phyloP scores from a whole-genome alignment of 345 rosid species.

The Citrus sp. region DNA sequence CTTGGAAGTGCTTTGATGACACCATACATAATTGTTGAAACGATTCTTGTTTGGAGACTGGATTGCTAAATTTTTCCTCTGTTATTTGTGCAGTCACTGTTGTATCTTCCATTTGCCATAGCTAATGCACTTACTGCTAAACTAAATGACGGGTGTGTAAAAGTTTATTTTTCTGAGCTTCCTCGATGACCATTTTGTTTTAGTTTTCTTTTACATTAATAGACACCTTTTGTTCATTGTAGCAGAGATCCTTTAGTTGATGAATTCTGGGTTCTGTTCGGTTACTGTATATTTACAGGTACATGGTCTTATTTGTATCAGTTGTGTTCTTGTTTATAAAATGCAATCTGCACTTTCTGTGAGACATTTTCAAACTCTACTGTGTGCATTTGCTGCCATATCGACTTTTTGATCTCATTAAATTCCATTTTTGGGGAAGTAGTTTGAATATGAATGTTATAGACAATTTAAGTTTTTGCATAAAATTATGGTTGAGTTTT shows the following conservation, averaged over 20 bases:
- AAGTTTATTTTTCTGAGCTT: background rate
- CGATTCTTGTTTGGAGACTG: background rate
- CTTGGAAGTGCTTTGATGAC: background rate
- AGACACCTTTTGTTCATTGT: slow-evolving; percentile 12
- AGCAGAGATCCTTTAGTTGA: slow-evolving; percentile 87
- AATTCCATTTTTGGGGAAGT: background rate
- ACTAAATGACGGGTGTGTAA: slow-evolving; percentile 87
- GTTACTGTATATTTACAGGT: slow-evolving; percentile 87
- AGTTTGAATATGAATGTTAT: background rate
- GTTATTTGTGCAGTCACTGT: slow-evolving; percentile 58
- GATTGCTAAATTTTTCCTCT: slow-evolving; percentile 9
- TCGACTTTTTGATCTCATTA: background rate
- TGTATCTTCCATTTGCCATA: slow-evolving; percentile 90
- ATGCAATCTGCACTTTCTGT: background rate
- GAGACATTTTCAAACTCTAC: background rate
- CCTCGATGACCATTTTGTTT: background rate
- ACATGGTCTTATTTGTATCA: slow-evolving; percentile 3
- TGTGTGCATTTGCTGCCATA: background rate
- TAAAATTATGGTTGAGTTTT: background rate
- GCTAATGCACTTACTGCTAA: slow-evolving; percentile 92
- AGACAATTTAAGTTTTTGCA: background rate
- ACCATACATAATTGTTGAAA: background rate
- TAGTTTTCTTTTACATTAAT: background rate
- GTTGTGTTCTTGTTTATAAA: background rate
- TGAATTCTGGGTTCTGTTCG: slow-evolving; percentile 92